A percentile compares a stretch with the other conserved stretches of the same genome.
phyloP scores from a whole-genome alignment of 352 stramenopile species.

The Pythium aphanidermatum region DNA sequence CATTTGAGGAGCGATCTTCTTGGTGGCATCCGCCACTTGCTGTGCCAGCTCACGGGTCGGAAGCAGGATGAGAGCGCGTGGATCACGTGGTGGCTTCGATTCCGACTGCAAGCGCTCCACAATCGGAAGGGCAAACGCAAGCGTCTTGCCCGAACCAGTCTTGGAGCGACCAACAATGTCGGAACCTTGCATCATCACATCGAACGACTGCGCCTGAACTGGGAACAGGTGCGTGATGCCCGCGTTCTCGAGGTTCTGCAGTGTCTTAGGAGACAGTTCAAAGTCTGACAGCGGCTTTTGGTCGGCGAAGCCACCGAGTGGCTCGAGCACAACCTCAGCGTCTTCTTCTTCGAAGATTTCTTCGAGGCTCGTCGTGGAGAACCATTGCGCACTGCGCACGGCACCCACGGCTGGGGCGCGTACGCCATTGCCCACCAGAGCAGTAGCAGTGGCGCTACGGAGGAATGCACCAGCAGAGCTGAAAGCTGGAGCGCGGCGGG shows the following conservation, averaged over 20 bases:
- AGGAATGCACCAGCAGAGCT: background rate
- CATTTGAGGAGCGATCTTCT: slow-evolving; percentile 85
- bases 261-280: slow-evolving; percentile 43
- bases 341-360: slow-evolving; percentile 22
- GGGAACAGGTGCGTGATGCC: slow-evolving; percentile 83
- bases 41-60: slow-evolving; percentile 96
- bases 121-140: slow-evolving; percentile 73
- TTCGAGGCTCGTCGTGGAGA: slow-evolving; percentile 12
- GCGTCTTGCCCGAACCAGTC: slow-evolving; percentile 78
- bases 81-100: slow-evolving; percentile 36
- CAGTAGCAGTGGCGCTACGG: background rate
- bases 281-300: slow-evolving; percentile 72
- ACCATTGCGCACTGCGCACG: slow-evolving; percentile 1
- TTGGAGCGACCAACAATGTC: slow-evolving; percentile 84
- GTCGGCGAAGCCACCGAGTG: slow-evolving; percentile 52
- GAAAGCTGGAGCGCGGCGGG: slow-evolving; percentile 1
- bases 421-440: background rate
- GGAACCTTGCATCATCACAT: slow-evolving; percentile 67
- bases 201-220: slow-evolving; percentile 78
- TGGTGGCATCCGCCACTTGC: slow-evolving; percentile 93
- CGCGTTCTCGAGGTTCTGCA: slow-evolving; percentile 45
- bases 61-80: slow-evolving; percentile 92
- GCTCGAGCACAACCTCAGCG: slow-evolving; percentile 44
- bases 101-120: slow-evolving; percentile 63
- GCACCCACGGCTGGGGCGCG: background rate